Percentiles rank a stretch among this genome's conserved stretches.
Evolutionary conservation across 2,329 filamentous ascomycete genomes (phyloP).

Genomic region (Dichotomopilus funicola): DNA sequence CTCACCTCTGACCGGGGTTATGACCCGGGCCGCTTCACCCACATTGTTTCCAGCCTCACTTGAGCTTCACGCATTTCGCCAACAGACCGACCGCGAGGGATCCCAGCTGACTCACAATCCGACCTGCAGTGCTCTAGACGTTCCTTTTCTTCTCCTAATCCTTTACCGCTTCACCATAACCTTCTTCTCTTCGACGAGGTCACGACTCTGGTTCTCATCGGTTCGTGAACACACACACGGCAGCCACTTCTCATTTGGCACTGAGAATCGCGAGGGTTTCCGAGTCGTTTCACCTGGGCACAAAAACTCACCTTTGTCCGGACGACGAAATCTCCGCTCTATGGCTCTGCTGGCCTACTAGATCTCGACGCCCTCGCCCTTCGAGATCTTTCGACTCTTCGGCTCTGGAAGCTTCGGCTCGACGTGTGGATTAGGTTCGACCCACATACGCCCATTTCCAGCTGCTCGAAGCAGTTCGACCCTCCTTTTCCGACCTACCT

Average conservation of each 20-base stretch:
- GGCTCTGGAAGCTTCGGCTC: slow-evolving; percentile 30
- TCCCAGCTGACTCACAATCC: background rate
- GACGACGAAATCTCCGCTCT: slow-evolving; percentile 18
- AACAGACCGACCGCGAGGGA: no score
- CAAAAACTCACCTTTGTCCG: slow-evolving; percentile 2
- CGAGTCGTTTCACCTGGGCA: background rate
- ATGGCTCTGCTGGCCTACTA: slow-evolving; percentile 36
- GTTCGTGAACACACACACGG: background rate
- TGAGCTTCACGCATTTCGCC: no score
- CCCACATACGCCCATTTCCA: slow-evolving; percentile 27
- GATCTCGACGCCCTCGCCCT: slow-evolving; percentile 24
- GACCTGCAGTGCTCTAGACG: slow-evolving; percentile 15
- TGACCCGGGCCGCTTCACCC: no score
- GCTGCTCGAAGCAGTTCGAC: slow-evolving; percentile 36
- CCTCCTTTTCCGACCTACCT: slow-evolving; percentile 15
- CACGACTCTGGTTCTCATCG: background rate
- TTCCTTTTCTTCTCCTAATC: slow-evolving; percentile 21
- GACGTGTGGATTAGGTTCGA: slow-evolving; percentile 22
- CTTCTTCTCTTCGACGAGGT: background rate
- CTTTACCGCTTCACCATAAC: slow-evolving; percentile 2
- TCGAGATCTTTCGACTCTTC: slow-evolving; percentile 31
- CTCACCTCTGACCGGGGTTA: no score
- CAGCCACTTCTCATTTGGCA: background rate
- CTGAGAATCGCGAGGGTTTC: background rate
- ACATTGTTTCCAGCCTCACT: no score